phyloP scores from a whole-genome alignment of 306 rosid species.

The Quercus wislizeni region DNA sequence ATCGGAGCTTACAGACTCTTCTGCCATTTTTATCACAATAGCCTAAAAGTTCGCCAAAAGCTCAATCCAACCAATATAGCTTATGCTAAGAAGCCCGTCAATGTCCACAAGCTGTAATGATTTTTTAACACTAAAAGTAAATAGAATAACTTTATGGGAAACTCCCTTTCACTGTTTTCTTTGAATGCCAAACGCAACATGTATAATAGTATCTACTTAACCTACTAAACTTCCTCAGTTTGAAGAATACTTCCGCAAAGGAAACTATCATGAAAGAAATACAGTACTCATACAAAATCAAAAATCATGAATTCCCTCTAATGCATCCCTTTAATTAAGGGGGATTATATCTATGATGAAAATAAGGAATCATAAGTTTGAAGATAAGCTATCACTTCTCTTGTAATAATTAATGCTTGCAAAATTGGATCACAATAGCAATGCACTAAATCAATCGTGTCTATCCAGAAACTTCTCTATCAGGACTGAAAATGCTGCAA shows the following conservation, averaged over 20 bases:
- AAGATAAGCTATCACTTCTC: conserved; percentile 7
- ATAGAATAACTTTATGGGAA: no score
- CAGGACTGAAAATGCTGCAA: conserved; percentile 82
- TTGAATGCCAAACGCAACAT: not conserved
- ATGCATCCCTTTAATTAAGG: not conserved
- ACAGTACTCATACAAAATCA: not conserved
- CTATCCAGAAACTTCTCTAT: conserved; percentile 89
- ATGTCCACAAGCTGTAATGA: no score
- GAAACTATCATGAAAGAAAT: not conserved
- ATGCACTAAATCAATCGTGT: conserved; percentile 43
- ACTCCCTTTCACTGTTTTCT: conserved; percentile 1
- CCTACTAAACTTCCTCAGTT: not conserved
- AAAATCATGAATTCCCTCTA: not conserved
- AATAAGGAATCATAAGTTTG: not conserved
- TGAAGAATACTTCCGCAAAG: conserved; percentile 9
- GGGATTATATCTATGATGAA: conserved; percentile 8
- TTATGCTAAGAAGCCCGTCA: no score
- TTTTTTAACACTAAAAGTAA: no score
- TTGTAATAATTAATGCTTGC: conserved; percentile 1
- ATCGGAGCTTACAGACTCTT: no score
- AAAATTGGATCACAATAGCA: conserved; percentile 20
- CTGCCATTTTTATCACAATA: no score
- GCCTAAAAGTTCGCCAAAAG: no score
- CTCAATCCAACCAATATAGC: no score
- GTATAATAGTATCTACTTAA: not conserved